Base-by-base conservation (phyloP, 495 filamentous ascomycete species). In the Penicillium pancosmium region DNA sequence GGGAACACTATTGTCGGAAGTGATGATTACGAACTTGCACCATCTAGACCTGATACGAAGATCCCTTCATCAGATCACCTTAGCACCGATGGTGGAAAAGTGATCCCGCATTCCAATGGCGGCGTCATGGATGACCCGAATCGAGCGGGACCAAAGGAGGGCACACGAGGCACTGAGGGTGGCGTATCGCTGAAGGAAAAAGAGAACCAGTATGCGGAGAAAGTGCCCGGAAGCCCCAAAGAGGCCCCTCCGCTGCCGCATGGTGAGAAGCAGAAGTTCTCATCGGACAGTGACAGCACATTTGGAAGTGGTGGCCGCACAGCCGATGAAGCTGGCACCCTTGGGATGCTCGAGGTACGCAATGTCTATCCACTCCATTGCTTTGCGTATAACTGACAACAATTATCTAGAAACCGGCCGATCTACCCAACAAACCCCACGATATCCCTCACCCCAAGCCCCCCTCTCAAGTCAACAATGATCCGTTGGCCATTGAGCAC, bases 71-170 rank as follows among this genome's bases (percentile, higher is more conserved):
- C 74, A 12, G 69, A 73, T 2, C 68, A 77, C 40, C 34, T 78
- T 43, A 71, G 73, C 75, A 50, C 84, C 2, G 84, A 62, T 35
- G 67, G 90, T 58, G 88, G 86, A n/a, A 81, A 82, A 68, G 78
- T 83, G 64, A 91, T 93, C 60, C 91, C 89, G 15, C 81, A 87
- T 54, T 84, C 84, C 27, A 91, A 93, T 62, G 89, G 93, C 69
- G 91, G 92, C 13, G 92, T 96, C 18, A 97, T 96, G 92, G 88
- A 94, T 65, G 91, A 96, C 70, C 88, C 86, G 44, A 75, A 89
- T 66, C 80, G 91, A 50, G 66, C 75, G 15, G 82, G 84, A 33
- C 90, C 92, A 9, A 93, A 91, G 67, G 81, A 90, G 66, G 92
- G 92, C 23, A 93, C 91, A 43, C 89, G 90, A 11, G 92, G 92